These are phyloP conservation scores for Asterochloris sp. DNA, from an alignment of 139 green algal species.

Conservation along the genomic window DNA sequence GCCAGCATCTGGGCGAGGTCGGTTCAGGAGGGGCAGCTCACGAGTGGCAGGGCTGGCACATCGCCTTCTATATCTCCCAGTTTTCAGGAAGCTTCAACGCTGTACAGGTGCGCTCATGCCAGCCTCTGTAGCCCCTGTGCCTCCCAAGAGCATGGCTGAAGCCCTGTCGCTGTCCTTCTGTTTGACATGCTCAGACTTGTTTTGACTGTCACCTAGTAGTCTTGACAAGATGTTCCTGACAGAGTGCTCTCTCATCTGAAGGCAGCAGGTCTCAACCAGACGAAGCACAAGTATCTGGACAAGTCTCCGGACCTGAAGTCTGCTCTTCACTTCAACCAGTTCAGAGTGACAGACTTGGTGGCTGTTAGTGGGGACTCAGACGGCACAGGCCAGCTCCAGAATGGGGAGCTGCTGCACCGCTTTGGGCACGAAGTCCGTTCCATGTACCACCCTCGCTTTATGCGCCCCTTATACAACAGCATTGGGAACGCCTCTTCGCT, in stretches of 20 bases:
- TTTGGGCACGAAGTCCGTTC: constrained; percentile 11
- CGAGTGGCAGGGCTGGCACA: constrained; percentile 7
- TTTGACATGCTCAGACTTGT: too few species aligned
- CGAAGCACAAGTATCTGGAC: constrained; percentile 10
- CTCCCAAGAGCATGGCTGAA: too few species aligned
- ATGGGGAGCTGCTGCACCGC: constrained; percentile 1
- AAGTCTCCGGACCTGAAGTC: constrained; percentile 2
- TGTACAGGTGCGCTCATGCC: too few species aligned
- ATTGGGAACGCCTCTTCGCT: too few species aligned
- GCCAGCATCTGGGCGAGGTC: not conserved
- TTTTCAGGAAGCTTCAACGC: not conserved
- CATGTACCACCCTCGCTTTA: constrained; percentile 15
- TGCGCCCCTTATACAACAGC: constrained; percentile 8
- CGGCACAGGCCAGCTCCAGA: not conserved
- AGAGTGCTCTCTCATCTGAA: not conserved
- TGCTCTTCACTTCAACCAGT: constrained; percentile 6
- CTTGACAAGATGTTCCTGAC: too few species aligned
- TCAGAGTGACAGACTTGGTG: constrained; percentile 6
- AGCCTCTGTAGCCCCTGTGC: too few species aligned
- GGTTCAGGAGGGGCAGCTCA: not conserved
- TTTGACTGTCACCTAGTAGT: too few species aligned
- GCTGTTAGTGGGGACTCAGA: not conserved
- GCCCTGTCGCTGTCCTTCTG: too few species aligned
- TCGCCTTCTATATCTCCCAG: constrained; percentile 13
- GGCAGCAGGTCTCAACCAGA: constrained; percentile 5